phyloP scores from a whole-genome alignment of 305 asterid species.

The Fraxinus velutina region DNA sequence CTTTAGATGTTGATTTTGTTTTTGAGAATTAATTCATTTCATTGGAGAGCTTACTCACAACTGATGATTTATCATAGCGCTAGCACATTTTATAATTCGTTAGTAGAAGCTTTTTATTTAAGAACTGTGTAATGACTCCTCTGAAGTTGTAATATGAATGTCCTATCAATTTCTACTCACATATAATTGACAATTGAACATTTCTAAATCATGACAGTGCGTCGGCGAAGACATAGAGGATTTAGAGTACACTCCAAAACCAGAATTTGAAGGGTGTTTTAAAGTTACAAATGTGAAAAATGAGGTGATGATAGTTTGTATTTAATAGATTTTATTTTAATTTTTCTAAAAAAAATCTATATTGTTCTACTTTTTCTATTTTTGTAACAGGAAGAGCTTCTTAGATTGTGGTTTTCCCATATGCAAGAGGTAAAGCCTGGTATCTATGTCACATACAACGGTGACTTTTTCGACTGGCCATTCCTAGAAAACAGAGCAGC shows the following conservation, averaged over 20 bases:
- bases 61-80: not conserved
- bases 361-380: slow-evolving; percentile 18
- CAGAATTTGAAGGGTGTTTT: slow-evolving; percentile 86
- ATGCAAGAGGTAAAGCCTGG: slow-evolving; percentile 96
- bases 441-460: slow-evolving; percentile 92
- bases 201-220: slow-evolving; percentile 52
- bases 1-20: not conserved
- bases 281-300: slow-evolving; percentile 81
- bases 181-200: slow-evolving; percentile 10
- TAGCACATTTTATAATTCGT: not conserved
- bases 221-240: slow-evolving; percentile 97
- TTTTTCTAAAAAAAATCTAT: not conserved
- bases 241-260: slow-evolving; percentile 95
- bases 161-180: slow-evolving; percentile 20
- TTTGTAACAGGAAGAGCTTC: slow-evolving; percentile 68
- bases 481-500: slow-evolving; percentile 85
- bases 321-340: not conserved
- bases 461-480: slow-evolving; percentile 99
- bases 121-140: not conserved
- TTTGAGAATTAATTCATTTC: not conserved
- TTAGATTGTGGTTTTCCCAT: slow-evolving; percentile 77
- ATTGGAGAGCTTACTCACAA: not conserved
- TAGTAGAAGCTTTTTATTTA: not conserved
- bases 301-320: slow-evolving; percentile 55
- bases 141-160: not conserved